Evolutionary conservation across 306 rosid species (phyloP), one percentile per base, ranked within the genome.

Genomic region (Acacia crassicarpa): DNA sequence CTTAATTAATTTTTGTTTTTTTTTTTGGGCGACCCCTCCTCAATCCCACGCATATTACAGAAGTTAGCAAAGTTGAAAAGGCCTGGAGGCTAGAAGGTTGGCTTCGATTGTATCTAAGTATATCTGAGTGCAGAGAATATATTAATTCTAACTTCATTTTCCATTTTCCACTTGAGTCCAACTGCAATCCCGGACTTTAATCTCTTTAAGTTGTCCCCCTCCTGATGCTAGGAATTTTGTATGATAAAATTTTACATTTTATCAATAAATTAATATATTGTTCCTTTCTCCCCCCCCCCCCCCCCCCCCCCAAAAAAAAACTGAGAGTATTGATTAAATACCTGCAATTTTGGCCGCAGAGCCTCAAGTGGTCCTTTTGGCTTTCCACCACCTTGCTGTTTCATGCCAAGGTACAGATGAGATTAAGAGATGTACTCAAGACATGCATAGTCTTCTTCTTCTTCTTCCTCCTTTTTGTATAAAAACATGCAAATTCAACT

Each of bases 301-400:
- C 4, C 15, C 15, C 0, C 3, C 3, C 6, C 6, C 11, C 45
- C 38, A 33, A 33, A 41, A 49, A 49, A 49, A 49, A 49, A 16
- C 0, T 4, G 22, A 51, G 69, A 74, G 30, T 30, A 46, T 67
- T 41, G 71, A 62, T 17, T 67, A 46, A 76, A 43, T 84, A 93
- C 97, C 98, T 95, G 98, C 72, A 95, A 84, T 83, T 95, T 95
- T 9, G 98, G 98, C 86, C 97, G 91, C 82, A 95, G 94, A 78
- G 98, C 98, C 88, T 93, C 93, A 66, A 93, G 94, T 65, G 99
- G 98, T 84, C 98, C 99, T 88, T 95, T 93, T n/a, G 99, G 99
- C 89, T 95, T 95, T 82, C 86, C 91, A 38, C 86, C 97, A 1
- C 96, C 97, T 93, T 93, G 98, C 97, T 95, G 90, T 87, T 86